These are phyloP conservation scores for Spergularia azorica DNA, from an alignment of 179 eudicot species.

Conservation along the genomic window DNA sequence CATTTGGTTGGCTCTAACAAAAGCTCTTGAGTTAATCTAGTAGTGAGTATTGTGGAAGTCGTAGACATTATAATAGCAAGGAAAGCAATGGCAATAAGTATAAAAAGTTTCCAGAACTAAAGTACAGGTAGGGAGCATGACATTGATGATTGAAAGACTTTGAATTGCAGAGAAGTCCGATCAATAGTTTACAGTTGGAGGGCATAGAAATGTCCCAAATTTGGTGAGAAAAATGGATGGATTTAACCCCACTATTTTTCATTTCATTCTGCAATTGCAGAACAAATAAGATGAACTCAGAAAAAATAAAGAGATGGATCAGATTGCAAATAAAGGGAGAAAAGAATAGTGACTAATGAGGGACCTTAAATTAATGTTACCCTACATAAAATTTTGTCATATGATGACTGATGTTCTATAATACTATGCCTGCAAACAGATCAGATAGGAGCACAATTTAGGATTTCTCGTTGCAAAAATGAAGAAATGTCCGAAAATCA, in stretches of 20 bases:
- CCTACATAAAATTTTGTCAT: neutral
- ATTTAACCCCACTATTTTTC: constrained; percentile 12
- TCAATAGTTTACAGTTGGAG: neutral
- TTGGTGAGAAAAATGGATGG: constrained; percentile 1
- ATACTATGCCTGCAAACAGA: no score
- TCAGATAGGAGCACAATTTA: no score
- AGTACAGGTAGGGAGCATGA: neutral
- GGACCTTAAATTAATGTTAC: neutral
- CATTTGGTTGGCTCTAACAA: no score
- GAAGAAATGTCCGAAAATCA: no score
- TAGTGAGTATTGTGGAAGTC: no score
- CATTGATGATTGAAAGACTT: constrained; percentile 6
- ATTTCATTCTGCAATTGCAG: neutral
- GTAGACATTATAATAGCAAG: no score
- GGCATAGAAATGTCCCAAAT: constrained; percentile 2
- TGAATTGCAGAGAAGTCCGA: neutral
- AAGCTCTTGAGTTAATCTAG: no score
- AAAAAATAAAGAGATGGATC: no score
- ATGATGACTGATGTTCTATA: neutral
- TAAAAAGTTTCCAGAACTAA: no score
- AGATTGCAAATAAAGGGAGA: neutral
- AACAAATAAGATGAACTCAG: neutral
- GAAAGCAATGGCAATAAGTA: no score
- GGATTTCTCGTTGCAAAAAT: no score
- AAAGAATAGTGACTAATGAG: neutral